Percentiles rank a stretch among this genome's conserved stretches.
These are phyloP conservation scores for Aspergillus luchuensis DNA, from an alignment of 2,329 filamentous ascomycete species.

Conservation along the genomic window DNA sequence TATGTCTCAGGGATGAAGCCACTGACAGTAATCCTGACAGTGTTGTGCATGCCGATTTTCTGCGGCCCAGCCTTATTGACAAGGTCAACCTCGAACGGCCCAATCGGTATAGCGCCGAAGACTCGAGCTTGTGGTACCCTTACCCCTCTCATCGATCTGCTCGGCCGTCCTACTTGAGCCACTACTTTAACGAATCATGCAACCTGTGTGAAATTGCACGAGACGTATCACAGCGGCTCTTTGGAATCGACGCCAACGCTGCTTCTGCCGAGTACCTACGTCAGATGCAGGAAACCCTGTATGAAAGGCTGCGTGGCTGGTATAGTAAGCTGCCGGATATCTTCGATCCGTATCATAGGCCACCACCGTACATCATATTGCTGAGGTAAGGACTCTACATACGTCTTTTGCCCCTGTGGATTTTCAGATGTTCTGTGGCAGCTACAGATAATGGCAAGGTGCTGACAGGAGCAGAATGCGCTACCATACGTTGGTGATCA, in stretches of 20 bases:
- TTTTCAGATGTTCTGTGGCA: no score
- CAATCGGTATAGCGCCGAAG: constrained; percentile 17
- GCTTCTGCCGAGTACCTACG: constrained; percentile 15
- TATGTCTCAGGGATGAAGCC: background rate
- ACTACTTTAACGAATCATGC: constrained; percentile 39
- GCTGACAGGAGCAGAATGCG: constrained; percentile 32
- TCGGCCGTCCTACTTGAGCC: constrained; percentile 30
- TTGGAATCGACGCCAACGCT: constrained; percentile 22
- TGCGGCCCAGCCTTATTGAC: constrained; percentile 38
- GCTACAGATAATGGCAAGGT: background rate
- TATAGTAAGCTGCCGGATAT: constrained; percentile 31
- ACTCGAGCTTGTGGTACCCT: constrained; percentile 31
- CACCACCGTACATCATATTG: constrained; percentile 37
- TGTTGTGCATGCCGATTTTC: constrained; percentile 38
- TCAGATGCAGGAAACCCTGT: constrained; percentile 32
- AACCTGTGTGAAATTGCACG: constrained; percentile 38
- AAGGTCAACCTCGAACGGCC: constrained; percentile 36
- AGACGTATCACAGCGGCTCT: constrained; percentile 39
- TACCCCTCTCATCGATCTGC: constrained; percentile 37
- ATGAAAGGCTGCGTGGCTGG: constrained; percentile 35
- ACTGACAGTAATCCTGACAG: constrained; percentile 20
- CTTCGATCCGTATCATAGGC: constrained; percentile 29
- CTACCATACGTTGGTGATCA: constrained; percentile 38
- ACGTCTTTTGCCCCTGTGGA: background rate
- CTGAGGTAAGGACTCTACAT: constrained; percentile 2